Evolutionary conservation across 805 yeast species (phyloP).

Genomic region (Ogataea pilisensis): DNA sequence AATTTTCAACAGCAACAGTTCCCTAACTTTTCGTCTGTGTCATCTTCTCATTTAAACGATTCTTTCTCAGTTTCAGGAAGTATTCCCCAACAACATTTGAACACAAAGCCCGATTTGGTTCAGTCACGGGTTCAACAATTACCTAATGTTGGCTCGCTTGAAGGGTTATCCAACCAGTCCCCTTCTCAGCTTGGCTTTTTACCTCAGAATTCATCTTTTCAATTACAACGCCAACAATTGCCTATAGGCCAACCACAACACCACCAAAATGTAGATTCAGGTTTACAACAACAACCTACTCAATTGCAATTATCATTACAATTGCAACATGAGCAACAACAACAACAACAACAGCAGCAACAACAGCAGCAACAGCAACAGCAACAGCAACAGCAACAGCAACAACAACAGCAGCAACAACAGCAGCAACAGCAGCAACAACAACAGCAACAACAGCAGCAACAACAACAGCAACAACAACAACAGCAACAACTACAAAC

Average conservation of each 20-base stretch:
- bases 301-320: background rate
- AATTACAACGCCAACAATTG: background rate
- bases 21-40: no score
- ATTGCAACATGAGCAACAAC: slow-evolving; percentile 2
- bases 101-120: background rate
- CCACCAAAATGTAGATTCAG: background rate
- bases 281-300: background rate
- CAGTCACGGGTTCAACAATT: no score
- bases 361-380: slow-evolving; percentile 3
- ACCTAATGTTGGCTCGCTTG: background rate
- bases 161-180: background rate
- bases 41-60: no score
- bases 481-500: slow-evolving; percentile 6
- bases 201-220: background rate
- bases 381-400: slow-evolving; percentile 2
- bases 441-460: slow-evolving; percentile 3
- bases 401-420: background rate
- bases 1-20: background rate
- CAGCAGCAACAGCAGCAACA: slow-evolving; percentile 4
- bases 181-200: background rate
- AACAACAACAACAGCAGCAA: background rate
- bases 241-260: background rate
- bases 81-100: background rate
- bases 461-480: slow-evolving; percentile 2
- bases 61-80: no score